Conservation (phyloP, 1,284 basidiomycete species). For the Sanghuangporus sanghuang region DNA sequence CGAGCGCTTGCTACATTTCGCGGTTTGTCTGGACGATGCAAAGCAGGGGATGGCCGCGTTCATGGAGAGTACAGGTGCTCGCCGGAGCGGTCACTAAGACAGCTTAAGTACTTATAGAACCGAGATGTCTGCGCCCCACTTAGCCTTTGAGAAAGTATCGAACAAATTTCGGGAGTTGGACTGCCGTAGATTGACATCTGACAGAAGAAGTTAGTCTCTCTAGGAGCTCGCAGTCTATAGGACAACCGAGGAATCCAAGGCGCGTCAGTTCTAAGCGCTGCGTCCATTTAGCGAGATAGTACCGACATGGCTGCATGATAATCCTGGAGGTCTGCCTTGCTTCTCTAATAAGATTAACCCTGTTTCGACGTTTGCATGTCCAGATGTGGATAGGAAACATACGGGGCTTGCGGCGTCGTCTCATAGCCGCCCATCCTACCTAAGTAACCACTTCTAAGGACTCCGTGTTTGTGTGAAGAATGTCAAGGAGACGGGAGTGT, state of each 20-base stretch:
- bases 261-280: not conserved
- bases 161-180: conserved; percentile 8
- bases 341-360: not conserved
- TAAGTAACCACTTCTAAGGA: too few species aligned
- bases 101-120: too few species aligned
- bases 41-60: conserved; percentile 64
- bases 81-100: conserved; percentile 22
- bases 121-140: too few species aligned
- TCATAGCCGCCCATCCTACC: too few species aligned
- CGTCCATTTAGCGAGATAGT: not conserved
- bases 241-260: not conserved
- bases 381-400: too few species aligned
- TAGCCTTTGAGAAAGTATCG: not conserved
- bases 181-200: not conserved
- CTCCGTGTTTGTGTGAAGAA: too few species aligned
- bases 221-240: not conserved
- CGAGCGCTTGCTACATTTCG: conserved; percentile 55
- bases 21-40: conserved; percentile 64
- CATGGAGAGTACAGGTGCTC: conserved; percentile 53
- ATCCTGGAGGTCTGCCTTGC: not conserved
- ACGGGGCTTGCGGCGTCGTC: too few species aligned
- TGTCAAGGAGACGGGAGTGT: too few species aligned
- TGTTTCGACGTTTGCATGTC: not conserved
- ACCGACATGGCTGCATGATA: not conserved
- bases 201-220: not conserved